A percentile compares a stretch with the other conserved stretches of the same genome.
Evolutionary conservation across 2,329 filamentous ascomycete genomes (phyloP).

Genomic region (Exophiala mesophila): DNA sequence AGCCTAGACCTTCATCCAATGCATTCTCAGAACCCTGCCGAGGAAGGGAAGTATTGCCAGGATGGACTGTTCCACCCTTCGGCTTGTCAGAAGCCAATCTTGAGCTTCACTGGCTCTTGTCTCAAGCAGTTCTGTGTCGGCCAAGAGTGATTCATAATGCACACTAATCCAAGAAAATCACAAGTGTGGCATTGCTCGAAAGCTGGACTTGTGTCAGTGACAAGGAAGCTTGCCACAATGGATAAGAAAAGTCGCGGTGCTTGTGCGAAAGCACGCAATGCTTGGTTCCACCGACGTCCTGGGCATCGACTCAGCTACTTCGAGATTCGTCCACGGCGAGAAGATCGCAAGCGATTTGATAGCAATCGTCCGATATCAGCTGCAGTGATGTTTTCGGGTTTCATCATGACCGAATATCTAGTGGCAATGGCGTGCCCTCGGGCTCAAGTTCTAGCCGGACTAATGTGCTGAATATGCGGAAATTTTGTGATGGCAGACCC

Average conservation of each 20-base stretch:
- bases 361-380: no score
- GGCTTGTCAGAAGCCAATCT: no score
- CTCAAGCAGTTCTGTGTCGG: no score
- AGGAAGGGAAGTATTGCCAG: no score
- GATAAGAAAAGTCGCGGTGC: not conserved
- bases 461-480: not conserved
- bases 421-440: not conserved
- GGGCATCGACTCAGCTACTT: not conserved
- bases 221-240: not conserved
- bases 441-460: not conserved
- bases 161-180: not conserved
- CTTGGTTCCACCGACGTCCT: not conserved
- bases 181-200: not conserved
- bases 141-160: no score
- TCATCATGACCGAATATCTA: not conserved
- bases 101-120: no score
- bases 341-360: no score
- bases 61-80: no score
- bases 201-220: not conserved
- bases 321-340: not conserved
- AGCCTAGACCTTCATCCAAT: no score
- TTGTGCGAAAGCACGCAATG: not conserved
- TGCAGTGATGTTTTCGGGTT: not conserved
- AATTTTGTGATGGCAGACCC: constrained; percentile 1
- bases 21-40: no score